A percentile compares a stretch with the other conserved stretches of the same genome.
phyloP scores from a whole-genome alignment of 768 basidiomycete genomes.

The Trichaptum fuscoviolaceum region DNA sequence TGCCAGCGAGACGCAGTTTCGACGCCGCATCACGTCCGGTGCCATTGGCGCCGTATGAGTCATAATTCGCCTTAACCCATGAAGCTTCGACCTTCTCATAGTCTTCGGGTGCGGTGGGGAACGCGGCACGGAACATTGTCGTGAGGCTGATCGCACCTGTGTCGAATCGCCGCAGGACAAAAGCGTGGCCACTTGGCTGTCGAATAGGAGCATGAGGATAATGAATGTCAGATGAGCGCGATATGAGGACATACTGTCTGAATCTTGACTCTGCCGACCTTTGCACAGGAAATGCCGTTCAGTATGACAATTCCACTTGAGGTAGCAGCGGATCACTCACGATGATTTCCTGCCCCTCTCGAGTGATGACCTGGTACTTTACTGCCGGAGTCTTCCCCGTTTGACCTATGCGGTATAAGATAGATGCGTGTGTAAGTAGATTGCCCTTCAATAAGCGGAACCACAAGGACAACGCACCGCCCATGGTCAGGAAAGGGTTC shows the following conservation, averaged over 20 bases:
- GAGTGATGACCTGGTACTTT: slow-evolving; percentile 88
- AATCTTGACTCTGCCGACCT: slow-evolving; percentile 90
- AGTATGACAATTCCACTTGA: slow-evolving; percentile 8
- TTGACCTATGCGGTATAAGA: slow-evolving; percentile 27
- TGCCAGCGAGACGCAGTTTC: slow-evolving; percentile 79
- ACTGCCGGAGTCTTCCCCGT: slow-evolving; percentile 56
- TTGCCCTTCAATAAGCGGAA: slow-evolving; percentile 4
- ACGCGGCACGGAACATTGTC: slow-evolving; percentile 95
- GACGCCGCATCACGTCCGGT: slow-evolving; percentile 45
- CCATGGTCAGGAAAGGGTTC: slow-evolving; percentile 17
- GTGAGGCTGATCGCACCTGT: slow-evolving; percentile 89
- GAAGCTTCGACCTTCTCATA: slow-evolving; percentile 75
- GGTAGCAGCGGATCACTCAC: slow-evolving; percentile 36
- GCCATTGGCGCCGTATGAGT: slow-evolving; percentile 74
- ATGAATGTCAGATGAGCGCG: slow-evolving; percentile 4
- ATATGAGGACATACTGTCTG: slow-evolving; percentile 56
- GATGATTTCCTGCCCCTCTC: slow-evolving; percentile 83
- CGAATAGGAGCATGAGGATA: slow-evolving; percentile 14
- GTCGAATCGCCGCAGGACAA: slow-evolving; percentile 90
- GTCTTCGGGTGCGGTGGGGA: slow-evolving; percentile 70
- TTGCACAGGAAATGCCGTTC: slow-evolving; percentile 16
- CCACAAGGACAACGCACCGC: neutral
- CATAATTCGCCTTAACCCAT: slow-evolving; percentile 79
- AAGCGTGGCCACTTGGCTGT: slow-evolving; percentile 75
- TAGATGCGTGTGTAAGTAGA: slow-evolving; percentile 15